Conservation (phyloP, 768 basidiomycete species). For the Mycena maculata region DNA sequence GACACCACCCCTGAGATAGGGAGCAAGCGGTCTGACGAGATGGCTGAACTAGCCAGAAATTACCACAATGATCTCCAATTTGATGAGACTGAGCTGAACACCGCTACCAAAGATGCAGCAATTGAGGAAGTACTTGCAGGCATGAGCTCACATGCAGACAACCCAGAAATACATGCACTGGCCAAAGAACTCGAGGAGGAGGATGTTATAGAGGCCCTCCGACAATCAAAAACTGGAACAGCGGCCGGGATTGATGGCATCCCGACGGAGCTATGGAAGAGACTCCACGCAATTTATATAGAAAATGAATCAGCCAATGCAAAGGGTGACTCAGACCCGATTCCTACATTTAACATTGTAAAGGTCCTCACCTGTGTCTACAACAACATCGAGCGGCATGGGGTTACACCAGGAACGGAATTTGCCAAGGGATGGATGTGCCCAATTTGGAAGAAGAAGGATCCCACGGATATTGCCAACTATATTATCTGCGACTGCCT, state of each 20-base stretch:
- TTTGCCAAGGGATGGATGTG: slow-evolving; percentile 17
- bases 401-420: neutral
- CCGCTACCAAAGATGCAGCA: neutral
- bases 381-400: slow-evolving; percentile 8
- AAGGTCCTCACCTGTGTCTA: neutral
- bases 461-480: neutral
- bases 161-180: neutral
- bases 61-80: slow-evolving; percentile 24
- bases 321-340: neutral
- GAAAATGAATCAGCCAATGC: neutral
- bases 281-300: neutral
- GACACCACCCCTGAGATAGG: neutral
- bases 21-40: slow-evolving; percentile 1
- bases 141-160: neutral
- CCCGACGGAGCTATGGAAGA: slow-evolving; percentile 15
- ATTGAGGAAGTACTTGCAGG: neutral
- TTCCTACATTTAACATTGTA: neutral
- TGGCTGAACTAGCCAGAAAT: slow-evolving; percentile 18
- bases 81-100: neutral
- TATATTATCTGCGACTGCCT: too few species aligned
- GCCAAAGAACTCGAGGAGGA: neutral
- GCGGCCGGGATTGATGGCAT: slow-evolving; percentile 12
- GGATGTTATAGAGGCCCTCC: neutral
- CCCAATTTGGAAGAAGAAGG: slow-evolving; percentile 13
- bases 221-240: neutral